Base-by-base conservation (phyloP, 768 basidiomycete genomes). In the Myochromella boudieri region DNA sequence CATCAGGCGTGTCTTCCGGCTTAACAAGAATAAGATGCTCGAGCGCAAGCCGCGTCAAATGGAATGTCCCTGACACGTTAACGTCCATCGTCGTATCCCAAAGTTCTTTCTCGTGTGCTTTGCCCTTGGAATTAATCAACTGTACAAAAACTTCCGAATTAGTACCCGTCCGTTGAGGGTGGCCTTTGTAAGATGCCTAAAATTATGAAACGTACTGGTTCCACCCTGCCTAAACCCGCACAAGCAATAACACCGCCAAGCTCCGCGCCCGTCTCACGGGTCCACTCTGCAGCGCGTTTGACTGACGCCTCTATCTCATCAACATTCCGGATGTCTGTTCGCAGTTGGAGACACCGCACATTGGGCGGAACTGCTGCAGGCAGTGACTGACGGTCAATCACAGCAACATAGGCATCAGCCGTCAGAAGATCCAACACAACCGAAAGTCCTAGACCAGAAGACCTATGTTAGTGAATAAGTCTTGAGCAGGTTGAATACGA, bases 161-260 rank as follows among this genome's bases (percentile, higher is more conserved):
- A 39, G 34, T 9, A 33, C 24, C 20, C 17, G 17, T n/a, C 6
- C 27, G 12, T 3, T 3, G 38, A 20, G 6, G 18, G 10, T 14
- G 17, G 2, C 6, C 6, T 11, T 25, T 11, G 38, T 3, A 37
- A 6, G 18, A 21, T 22, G 43, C 21, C 10, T 8, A 27, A n/a
- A 21, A 26, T 32, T 32, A 37, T 18, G 11, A n/a, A 22, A 44
- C 48, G 29, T 32, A 54, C 52, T 10, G 25, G 62, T 64, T 12
- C 61, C 14, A 29, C 39, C 26, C 45, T 38, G 8, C 71, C 82
- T 0, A 81, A 71, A 3, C 82, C 82, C 3, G 80, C 82, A 50
- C 75, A 76, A 55, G 81, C 80, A 7, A 84, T 70, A 3, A 83
- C 76, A 7, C 82, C 81, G 5, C 81, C 81, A n/a, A 83, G 62